Conservation (phyloP, 257 asterid species). For the Lantana camara region DNA sequence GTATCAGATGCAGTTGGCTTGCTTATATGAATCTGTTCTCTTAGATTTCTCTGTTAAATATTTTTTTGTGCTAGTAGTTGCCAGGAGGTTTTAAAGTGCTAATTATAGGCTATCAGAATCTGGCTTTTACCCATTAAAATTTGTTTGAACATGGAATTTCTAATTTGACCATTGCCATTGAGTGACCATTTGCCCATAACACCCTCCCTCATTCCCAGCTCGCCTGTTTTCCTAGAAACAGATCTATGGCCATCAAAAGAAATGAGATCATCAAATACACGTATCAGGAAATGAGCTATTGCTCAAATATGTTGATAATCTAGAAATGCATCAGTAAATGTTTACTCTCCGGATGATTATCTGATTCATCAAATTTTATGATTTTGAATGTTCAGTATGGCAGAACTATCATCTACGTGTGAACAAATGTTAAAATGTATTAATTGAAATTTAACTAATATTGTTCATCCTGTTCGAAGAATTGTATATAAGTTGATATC, state of each 20-base stretch:
- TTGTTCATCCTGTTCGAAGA: constrained; percentile 1
- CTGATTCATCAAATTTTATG: background rate
- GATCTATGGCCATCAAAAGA: background rate
- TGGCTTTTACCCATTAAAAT: constrained; percentile 18
- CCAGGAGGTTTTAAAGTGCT: constrained; percentile 7
- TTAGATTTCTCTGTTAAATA: constrained; percentile 23
- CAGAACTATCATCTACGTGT: constrained; percentile 2
- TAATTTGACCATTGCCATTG: constrained; percentile 6
- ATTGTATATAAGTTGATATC: too few species aligned
- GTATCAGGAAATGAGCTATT: background rate
- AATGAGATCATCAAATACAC: constrained; percentile 13
- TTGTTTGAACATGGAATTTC: background rate
- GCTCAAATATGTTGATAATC: background rate
- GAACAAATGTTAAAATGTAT: background rate
- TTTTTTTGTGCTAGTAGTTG: constrained; percentile 13
- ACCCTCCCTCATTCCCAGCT: background rate
- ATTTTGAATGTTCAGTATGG: background rate
- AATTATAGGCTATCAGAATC: constrained; percentile 2
- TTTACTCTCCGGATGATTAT: background rate
- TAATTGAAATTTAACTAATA: background rate
- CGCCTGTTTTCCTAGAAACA: background rate
- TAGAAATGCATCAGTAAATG: background rate
- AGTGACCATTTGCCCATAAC: background rate
- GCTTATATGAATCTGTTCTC: constrained; percentile 21
- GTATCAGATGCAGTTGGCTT: constrained; percentile 11